A percentile compares a stretch with the other conserved stretches of the same genome.
Evolutionary conservation across 768 basidiomycete genomes (phyloP).

Genomic region (Clitopilus passeckerianus): DNA sequence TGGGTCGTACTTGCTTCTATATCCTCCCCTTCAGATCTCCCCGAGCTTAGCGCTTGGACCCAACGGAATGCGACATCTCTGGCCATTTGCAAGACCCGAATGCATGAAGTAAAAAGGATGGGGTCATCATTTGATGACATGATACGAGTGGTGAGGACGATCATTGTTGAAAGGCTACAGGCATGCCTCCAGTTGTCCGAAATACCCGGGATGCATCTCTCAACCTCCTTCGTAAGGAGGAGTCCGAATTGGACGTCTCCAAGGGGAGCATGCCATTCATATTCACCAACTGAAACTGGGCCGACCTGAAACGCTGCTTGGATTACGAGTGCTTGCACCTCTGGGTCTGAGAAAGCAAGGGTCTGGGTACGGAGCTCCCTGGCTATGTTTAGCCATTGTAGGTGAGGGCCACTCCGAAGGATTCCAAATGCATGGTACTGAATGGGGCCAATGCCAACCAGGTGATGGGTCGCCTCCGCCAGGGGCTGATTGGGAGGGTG

Average conservation of each 20-base stretch:
- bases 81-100: slow-evolving; percentile 12
- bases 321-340: slow-evolving; percentile 35
- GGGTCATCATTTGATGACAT: slow-evolving; percentile 17
- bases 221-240: slow-evolving; percentile 29
- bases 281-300: slow-evolving; percentile 8
- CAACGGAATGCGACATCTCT: slow-evolving; percentile 6
- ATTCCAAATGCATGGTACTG: slow-evolving; percentile 40
- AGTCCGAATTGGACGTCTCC: slow-evolving; percentile 23
- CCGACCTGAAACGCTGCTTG: slow-evolving; percentile 44
- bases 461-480: slow-evolving; percentile 32
- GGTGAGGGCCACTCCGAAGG: slow-evolving; percentile 34
- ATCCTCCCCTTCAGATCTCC: neutral
- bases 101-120: slow-evolving; percentile 21
- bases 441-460: slow-evolving; percentile 34
- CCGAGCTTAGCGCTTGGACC: neutral
- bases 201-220: slow-evolving; percentile 26
- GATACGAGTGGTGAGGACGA: slow-evolving; percentile 29
- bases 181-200: slow-evolving; percentile 36
- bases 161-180: slow-evolving; percentile 24
- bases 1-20: slow-evolving; percentile 9
- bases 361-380: slow-evolving; percentile 35
- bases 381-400: slow-evolving; percentile 50
- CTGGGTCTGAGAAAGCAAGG: slow-evolving; percentile 31
- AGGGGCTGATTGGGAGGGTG: slow-evolving; percentile 41
- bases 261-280: slow-evolving; percentile 37